Evolutionary conservation across 2,329 filamentous ascomycete species (phyloP), one percentile per base, ranked within the genome.

Genomic region (Cyphellophora attinorum): DNA sequence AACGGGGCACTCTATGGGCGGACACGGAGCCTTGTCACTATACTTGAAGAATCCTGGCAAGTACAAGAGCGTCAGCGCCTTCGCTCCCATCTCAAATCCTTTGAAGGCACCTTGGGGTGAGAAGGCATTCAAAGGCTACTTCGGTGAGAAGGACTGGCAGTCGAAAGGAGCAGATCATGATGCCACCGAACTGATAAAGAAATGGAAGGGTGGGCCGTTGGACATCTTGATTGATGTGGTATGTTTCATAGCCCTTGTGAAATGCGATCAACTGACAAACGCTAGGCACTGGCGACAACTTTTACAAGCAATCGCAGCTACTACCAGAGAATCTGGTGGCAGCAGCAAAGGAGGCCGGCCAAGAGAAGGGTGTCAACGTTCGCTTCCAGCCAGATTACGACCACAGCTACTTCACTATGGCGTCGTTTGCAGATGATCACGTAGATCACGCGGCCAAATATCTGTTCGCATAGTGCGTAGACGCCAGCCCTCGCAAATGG

Each of bases 371-470:
- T 6, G 64, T 95, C 43, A 75, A 75, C 35, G 63, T 96, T 44
- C 75, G 89, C 52, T 91, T 89, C 67, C 89, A 94, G 57, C 54
- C 83, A 64, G 86, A 79, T 42, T 96, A 98, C 56, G 91, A 98
- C 59, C 91, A 98, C 64, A 93, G 85, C 43, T 98, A 98, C 66
- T 98, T 78, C 63, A 95, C 94, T 62, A 93, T 98, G 68, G 80
- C 88, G 21, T 78, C 77, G 11, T 98, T 98, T 57, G 75, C 81
- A 28, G 80, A 84, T 52, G 88, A 96, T 50, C 91, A 98, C 61
- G 73, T 96, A 48, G 79, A 85, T 51, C 85, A 93, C 63, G 86
- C 86, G 40, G 89, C 88, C 47, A 94, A 91, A 68, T 79, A 85
- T 56, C 64, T 95, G 37, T 66, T 74, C 50, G 66, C 62, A 53